Conservation (phyloP, 2,329 filamentous ascomycete genomes). For the Talaromyces amestolkiae region DNA sequence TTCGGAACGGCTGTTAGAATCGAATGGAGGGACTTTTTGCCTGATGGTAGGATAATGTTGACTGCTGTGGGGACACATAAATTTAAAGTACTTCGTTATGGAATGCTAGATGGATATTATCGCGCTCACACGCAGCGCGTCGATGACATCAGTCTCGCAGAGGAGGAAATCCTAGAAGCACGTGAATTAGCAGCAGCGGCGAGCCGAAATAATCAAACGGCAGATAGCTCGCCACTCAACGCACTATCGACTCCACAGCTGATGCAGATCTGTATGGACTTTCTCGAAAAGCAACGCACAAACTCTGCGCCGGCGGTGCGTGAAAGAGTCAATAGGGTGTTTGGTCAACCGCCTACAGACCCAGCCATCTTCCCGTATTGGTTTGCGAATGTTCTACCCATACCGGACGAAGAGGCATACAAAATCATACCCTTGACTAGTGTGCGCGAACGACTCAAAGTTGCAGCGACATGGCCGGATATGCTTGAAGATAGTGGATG, state of each 20-base stretch:
- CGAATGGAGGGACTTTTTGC: conserved; percentile 67
- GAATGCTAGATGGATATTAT: conserved; percentile 71
- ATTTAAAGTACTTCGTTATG: conserved; percentile 65
- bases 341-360: conserved; percentile 74
- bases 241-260: conserved; percentile 68
- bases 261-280: conserved; percentile 63
- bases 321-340: conserved; percentile 67
- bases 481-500: conserved; percentile 68
- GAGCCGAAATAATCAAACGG: neutral
- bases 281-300: conserved; percentile 66
- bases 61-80: conserved; percentile 74
- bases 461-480: conserved; percentile 75
- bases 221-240: conserved; percentile 30
- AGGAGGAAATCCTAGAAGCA: conserved; percentile 75
- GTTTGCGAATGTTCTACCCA: conserved; percentile 79
- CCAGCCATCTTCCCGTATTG: conserved; percentile 81
- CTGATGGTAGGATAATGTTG: conserved; percentile 77
- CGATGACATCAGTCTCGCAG: conserved; percentile 75
- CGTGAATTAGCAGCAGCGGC: conserved; percentile 54
- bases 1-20: conserved; percentile 79
- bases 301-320: conserved; percentile 73
- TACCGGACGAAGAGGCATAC: conserved; percentile 77
- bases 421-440: conserved; percentile 68
- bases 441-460: conserved; percentile 77
- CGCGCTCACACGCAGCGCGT: conserved; percentile 73